Base-by-base conservation (phyloP, 495 filamentous ascomycete species). In the Terfezia boudieri region DNA sequence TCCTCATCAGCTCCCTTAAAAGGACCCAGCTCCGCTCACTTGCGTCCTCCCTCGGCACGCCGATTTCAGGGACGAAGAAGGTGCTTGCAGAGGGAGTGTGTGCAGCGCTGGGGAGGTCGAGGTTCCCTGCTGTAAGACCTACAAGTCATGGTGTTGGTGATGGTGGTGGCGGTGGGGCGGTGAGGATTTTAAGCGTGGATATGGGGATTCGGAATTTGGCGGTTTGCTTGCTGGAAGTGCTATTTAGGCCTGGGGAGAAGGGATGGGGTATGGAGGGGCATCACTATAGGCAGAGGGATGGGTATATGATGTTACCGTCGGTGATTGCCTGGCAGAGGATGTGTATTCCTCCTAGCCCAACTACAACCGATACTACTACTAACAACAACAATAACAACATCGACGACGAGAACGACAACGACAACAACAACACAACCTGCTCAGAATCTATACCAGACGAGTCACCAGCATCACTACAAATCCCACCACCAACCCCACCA, bases 201-300 rank as follows among this genome's bases (percentile, higher is more conserved):
- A 79, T 94, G 75, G 85, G 87, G 48, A 80, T 95, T 61, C 76
- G 77, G 46, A 92, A 90, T 68, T 70, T 94, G 14, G 88, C 86
- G 12, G 86, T 80, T 64, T 82, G 79, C 64, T 66, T 84, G 37
- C 61, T 81, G 52, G 66, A 75, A 43, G 59, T 74, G 4, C 67
- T 71, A 10, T 3, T 20, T n/a, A 32, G 23, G 37, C 16, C 48
- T 48, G 32, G 8, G 43, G 26, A 2, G 26, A 7, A 32, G 26
- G 26, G 1, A 32, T 32, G 26, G 26, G 26, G 26, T 7, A 32
- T 32, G 26, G 26, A 2, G 26, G 26, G 2, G 4, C 26, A 32
- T 32, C 4, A 2, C 26, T 32, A 32, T 32, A 32, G 26, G 26
- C 9, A 37, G 26, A 12, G 43, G 17, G 35, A 55, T 49, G 9